Conservation (phyloP, 106 monocot genomes). For the Alisma plantagoaquatica region DNA sequence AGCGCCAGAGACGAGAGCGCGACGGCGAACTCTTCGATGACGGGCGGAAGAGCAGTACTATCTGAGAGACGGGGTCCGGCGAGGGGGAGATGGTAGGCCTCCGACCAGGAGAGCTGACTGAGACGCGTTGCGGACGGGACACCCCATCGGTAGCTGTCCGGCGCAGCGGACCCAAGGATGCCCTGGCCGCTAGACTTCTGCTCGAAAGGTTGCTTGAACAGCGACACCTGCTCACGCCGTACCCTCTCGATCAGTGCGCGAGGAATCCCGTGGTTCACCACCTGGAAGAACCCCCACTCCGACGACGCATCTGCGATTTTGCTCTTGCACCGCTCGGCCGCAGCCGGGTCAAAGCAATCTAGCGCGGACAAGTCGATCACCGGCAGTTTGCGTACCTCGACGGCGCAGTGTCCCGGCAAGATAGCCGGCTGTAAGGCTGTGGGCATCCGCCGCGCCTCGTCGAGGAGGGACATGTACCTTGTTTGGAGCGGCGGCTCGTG, state of each 20-base stretch:
- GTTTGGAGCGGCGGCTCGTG: slow-evolving; percentile 27
- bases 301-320: slow-evolving; percentile 31
- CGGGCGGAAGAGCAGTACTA: slow-evolving; percentile 2
- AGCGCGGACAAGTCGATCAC: slow-evolving; percentile 33
- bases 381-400: slow-evolving; percentile 27
- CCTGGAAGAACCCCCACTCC: slow-evolving; percentile 62
- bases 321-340: slow-evolving; percentile 15
- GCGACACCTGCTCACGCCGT: slow-evolving; percentile 11
- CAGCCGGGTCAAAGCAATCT: neutral
- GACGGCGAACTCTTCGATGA: slow-evolving; percentile 23
- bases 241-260: slow-evolving; percentile 14
- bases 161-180: slow-evolving; percentile 17
- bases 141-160: slow-evolving; percentile 58
- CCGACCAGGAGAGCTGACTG: slow-evolving; percentile 49
- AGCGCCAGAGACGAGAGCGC: slow-evolving; percentile 24
- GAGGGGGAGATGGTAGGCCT: slow-evolving; percentile 50
- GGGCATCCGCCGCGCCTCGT: neutral
- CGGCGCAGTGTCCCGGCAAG: neutral
- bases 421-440: too few relatives aligned
- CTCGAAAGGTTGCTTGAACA: slow-evolving; percentile 41
- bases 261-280: slow-evolving; percentile 39
- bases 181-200: slow-evolving; percentile 28
- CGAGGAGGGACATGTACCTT: slow-evolving; percentile 37
- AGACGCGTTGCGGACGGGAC: slow-evolving; percentile 33
- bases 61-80: neutral